Percentiles rank a stretch among this genome's conserved stretches.
Conservation (phyloP, 306 rosid species). For the Vigna reflexopilosa region DNA sequence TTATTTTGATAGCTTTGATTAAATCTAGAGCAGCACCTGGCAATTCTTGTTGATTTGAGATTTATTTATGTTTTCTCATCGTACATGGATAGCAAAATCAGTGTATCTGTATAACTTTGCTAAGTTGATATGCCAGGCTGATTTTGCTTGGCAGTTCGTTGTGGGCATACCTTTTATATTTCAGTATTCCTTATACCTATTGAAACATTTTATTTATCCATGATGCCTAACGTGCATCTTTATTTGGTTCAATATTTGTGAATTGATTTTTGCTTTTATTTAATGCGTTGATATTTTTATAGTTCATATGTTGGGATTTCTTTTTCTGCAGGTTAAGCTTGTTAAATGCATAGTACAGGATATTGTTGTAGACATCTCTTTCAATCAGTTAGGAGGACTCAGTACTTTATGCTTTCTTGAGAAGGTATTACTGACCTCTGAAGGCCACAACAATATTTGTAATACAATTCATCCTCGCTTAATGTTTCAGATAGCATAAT, state of each 20-base stretch:
- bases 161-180: neutral
- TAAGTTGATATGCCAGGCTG: constrained; percentile 17
- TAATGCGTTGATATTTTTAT: constrained; percentile 12
- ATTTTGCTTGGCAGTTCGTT: constrained; percentile 10
- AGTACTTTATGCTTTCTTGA: constrained; percentile 89
- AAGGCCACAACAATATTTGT: constrained; percentile 24
- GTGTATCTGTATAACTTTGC: constrained; percentile 23
- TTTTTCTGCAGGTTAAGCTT: constrained; percentile 84
- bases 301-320: constrained; percentile 31
- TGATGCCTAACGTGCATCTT: constrained; percentile 13
- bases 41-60: constrained; percentile 32
- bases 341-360: constrained; percentile 87
- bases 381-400: constrained; percentile 95
- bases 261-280: constrained; percentile 23
- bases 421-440: constrained; percentile 61
- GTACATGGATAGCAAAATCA: constrained; percentile 6
- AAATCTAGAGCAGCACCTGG: constrained; percentile 2
- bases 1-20: constrained; percentile 36
- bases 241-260: constrained; percentile 11
- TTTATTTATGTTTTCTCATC: constrained; percentile 3
- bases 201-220: constrained; percentile 23
- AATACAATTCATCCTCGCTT: constrained; percentile 1
- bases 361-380: constrained; percentile 87
- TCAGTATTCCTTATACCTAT: neutral
- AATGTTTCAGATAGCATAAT: constrained; percentile 27